Percentiles rank a stretch among this genome's conserved stretches.
phyloP scores from a whole-genome alignment of 805 yeast species.

The Suhomyces sp. region DNA sequence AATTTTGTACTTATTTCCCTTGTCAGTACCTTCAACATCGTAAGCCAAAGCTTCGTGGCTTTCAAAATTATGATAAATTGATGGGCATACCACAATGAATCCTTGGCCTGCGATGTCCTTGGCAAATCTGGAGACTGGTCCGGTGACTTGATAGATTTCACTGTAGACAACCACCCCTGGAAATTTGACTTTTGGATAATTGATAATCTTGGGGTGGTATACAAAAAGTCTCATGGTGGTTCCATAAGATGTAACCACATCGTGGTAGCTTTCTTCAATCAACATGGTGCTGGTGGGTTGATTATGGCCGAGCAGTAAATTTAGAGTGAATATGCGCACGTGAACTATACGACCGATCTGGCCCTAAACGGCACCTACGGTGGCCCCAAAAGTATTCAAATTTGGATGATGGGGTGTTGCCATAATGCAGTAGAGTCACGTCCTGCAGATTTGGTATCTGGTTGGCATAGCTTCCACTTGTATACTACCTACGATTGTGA shows the following conservation, averaged over 20 bases:
- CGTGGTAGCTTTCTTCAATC: slow-evolving; percentile 61
- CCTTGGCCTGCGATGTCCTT: slow-evolving; percentile 79
- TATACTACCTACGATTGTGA: background rate
- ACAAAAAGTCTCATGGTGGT: slow-evolving; percentile 65
- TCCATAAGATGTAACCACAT: slow-evolving; percentile 62
- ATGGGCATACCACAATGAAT: slow-evolving; percentile 74
- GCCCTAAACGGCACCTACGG: too few relatives aligned
- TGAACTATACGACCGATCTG: background rate
- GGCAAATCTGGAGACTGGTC: slow-evolving; percentile 77
- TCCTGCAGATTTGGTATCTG: too few relatives aligned
- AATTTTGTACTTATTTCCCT: slow-evolving; percentile 64
- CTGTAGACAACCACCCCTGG: slow-evolving; percentile 79
- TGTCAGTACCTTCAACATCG: slow-evolving; percentile 71
- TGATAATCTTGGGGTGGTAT: slow-evolving; percentile 65
- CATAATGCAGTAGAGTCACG: too few relatives aligned
- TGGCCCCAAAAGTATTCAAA: too few relatives aligned
- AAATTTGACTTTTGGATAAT: slow-evolving; percentile 74
- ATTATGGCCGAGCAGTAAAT: background rate
- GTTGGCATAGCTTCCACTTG: too few relatives aligned
- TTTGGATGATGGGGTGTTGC: background rate
- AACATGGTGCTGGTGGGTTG: slow-evolving; percentile 46
- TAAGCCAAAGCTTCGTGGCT: slow-evolving; percentile 63
- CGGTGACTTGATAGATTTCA: slow-evolving; percentile 80
- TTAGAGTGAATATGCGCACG: background rate
- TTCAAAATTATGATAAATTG: slow-evolving; percentile 73